Evolutionary conservation across 1,139 yeast genomes (phyloP).

Genomic region (Chernovozyma sophiae-reginae): DNA sequence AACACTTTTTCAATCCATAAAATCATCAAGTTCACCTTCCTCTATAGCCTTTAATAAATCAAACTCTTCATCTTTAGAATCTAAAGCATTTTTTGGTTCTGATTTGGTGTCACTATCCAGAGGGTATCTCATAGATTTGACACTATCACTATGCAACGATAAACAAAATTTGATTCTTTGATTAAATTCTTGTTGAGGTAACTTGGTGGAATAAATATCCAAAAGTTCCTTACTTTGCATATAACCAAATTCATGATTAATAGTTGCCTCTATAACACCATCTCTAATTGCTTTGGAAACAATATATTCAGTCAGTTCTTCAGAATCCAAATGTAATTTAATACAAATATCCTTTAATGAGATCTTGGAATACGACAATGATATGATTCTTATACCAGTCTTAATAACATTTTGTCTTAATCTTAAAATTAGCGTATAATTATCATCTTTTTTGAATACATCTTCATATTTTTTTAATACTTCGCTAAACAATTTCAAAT

Average conservation of each 20-base stretch:
- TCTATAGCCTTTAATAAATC: slow-evolving; percentile 47
- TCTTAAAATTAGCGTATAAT: slow-evolving; percentile 79
- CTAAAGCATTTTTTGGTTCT: slow-evolving; percentile 23
- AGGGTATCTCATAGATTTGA: slow-evolving; percentile 94
- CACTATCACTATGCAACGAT: slow-evolving; percentile 85
- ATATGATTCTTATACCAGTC: slow-evolving; percentile 93
- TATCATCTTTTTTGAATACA: slow-evolving; percentile 69
- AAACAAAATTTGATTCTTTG: slow-evolving; percentile 93
- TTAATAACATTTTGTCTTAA: slow-evolving; percentile 96
- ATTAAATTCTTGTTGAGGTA: slow-evolving; percentile 86
- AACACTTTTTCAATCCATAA: slow-evolving; percentile 45
- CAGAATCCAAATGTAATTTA: slow-evolving; percentile 87
- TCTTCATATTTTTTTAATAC: slow-evolving; percentile 65
- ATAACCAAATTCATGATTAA: slow-evolving; percentile 86
- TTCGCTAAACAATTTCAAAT: slow-evolving; percentile 72
- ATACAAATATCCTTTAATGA: slow-evolving; percentile 88
- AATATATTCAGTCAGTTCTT: slow-evolving; percentile 93
- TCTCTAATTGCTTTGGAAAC: slow-evolving; percentile 96
- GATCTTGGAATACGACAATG: slow-evolving; percentile 85
- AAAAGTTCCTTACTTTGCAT: slow-evolving; percentile 87
- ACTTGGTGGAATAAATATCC: slow-evolving; percentile 82
- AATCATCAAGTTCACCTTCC: slow-evolving; percentile 49
- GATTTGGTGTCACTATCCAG: slow-evolving; percentile 35
- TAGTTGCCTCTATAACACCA: slow-evolving; percentile 93
- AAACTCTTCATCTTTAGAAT: slow-evolving; percentile 39